These are phyloP conservation scores for Prunella vulgaris DNA, from an alignment of 257 asterid species.

Conservation along the genomic window DNA sequence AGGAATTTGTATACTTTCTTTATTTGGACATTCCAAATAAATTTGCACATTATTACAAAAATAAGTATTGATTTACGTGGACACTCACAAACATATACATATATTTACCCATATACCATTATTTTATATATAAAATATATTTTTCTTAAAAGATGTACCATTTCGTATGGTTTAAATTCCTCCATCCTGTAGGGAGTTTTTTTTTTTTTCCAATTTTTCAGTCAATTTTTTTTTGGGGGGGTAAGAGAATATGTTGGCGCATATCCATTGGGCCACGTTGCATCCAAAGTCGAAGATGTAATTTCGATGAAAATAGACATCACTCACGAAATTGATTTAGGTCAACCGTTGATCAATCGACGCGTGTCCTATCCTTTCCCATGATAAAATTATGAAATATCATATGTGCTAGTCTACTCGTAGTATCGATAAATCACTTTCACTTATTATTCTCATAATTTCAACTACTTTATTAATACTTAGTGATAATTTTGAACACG, in stretches of 20 bases:
- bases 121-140: no score
- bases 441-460: no score
- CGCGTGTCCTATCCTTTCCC: not conserved
- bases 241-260: not conserved
- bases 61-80: no score
- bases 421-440: not conserved
- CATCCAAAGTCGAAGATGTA: not conserved
- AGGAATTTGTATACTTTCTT: no score
- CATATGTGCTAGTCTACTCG: not conserved
- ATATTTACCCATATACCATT: no score
- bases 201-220: no score
- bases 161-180: no score
- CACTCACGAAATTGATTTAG: slow-evolving; percentile 3
- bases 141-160: no score
- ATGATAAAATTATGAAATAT: not conserved
- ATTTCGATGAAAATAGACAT: slow-evolving; percentile 3
- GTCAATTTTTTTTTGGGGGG: not conserved
- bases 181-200: no score
- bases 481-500: not conserved
- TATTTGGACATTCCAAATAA: no score
- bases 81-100: no score
- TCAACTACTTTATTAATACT: not conserved
- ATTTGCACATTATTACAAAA: no score
- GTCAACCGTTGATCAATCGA: slow-evolving; percentile 5
- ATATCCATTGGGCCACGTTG: not conserved